Evolutionary conservation across 2,329 filamentous ascomycete genomes (phyloP).

Genomic region (Fusarium odoratissimum): DNA sequence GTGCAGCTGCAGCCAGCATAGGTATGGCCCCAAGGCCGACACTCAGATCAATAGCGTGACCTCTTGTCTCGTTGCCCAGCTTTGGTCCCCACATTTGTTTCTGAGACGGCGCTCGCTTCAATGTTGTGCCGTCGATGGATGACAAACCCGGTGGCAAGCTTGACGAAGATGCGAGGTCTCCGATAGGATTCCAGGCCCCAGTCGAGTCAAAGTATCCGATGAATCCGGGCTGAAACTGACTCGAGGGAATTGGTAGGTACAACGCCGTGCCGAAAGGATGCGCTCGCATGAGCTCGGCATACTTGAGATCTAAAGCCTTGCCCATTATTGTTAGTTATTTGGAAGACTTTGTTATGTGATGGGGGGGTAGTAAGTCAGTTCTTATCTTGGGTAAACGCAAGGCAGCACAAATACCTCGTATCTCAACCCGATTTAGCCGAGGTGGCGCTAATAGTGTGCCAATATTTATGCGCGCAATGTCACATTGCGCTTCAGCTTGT

Average conservation of each 20-base stretch:
- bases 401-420: not conserved
- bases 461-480: not conserved
- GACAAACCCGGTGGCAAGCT: not conserved
- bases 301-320: not conserved
- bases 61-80: not conserved
- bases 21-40: not conserved
- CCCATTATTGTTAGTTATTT: not conserved
- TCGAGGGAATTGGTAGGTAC: not conserved
- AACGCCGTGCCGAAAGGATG: not conserved
- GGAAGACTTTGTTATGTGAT: rapidly evolving
- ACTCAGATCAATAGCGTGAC: not conserved
- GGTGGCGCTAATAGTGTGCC: not conserved
- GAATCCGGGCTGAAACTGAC: not conserved
- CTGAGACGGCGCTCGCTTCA: not conserved
- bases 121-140: rapidly evolving
- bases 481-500: not conserved
- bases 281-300: not conserved
- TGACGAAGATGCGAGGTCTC: not conserved
- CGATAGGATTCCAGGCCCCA: not conserved
- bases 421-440: not conserved
- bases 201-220: not conserved
- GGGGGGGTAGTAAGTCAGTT: not conserved
- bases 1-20: not conserved
- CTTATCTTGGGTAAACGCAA: not conserved
- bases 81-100: not conserved